Percentiles rank a stretch among this genome's conserved stretches.
These are phyloP conservation scores for Nidula microcarpa DNA, from an alignment of 768 basidiomycete genomes.

Conservation along the genomic window DNA sequence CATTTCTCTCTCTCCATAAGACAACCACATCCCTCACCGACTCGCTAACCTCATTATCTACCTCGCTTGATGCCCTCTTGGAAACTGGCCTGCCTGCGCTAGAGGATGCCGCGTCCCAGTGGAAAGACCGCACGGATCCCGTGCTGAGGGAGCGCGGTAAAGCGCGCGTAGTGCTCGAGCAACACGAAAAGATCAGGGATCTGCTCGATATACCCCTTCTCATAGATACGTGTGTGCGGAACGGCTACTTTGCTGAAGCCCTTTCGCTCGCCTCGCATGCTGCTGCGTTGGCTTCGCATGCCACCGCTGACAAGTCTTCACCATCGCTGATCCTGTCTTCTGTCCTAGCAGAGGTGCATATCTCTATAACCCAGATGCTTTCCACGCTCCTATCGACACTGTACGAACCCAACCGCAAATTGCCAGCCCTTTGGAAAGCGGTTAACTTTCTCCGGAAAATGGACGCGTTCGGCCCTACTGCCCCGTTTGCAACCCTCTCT, in stretches of 20 bases:
- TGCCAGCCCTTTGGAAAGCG: conserved; percentile 88
- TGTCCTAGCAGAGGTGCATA: conserved; percentile 63
- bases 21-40: conserved; percentile 71
- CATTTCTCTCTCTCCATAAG: conserved; percentile 84
- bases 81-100: conserved; percentile 68
- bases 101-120: conserved; percentile 67
- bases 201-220: conserved; percentile 87
- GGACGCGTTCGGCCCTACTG: conserved; percentile 50
- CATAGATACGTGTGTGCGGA: conserved; percentile 90
- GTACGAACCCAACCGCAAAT: conserved; percentile 77
- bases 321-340: conserved; percentile 53
- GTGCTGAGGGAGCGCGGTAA: conserved; percentile 75
- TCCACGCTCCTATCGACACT: conserved; percentile 74
- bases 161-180: conserved; percentile 84
- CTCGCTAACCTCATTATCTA: conserved; percentile 72
- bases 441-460: conserved; percentile 84
- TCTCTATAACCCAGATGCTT: conserved; percentile 70
- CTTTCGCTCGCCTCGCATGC: conserved; percentile 81
- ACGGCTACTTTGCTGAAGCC: conserved; percentile 90
- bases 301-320: conserved; percentile 27
- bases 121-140: conserved; percentile 68
- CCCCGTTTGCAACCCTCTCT: conserved; percentile 19
- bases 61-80: conserved; percentile 70
- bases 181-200: conserved; percentile 91
- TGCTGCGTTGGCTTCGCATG: conserved; percentile 40